phyloP scores from a whole-genome alignment of 2,329 filamentous ascomycete genomes.

The Neospermospora avenae region DNA sequence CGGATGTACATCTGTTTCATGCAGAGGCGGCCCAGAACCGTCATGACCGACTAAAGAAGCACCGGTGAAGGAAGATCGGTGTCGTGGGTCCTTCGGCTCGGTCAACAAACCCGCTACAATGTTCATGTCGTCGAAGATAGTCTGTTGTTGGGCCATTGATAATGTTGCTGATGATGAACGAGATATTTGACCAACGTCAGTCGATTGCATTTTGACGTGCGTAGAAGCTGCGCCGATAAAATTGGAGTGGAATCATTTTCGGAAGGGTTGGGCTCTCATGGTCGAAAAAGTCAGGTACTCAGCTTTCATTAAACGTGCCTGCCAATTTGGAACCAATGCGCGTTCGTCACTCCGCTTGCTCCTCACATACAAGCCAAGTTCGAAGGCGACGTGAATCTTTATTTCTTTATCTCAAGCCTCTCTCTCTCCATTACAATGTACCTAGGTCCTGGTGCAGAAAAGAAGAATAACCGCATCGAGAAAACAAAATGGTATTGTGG shows the following conservation, averaged over 20 bases:
- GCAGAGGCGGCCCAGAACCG: constrained; percentile 4
- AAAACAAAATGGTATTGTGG: constrained; percentile 21
- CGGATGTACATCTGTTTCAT: not conserved
- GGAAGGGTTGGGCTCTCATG: not conserved
- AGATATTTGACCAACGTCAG: constrained; percentile 23
- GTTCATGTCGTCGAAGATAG: constrained; percentile 23
- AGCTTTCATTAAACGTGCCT: constrained; percentile 4
- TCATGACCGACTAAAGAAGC: constrained; percentile 6
- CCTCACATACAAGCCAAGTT: not conserved
- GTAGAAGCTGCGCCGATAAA: constrained; percentile 6
- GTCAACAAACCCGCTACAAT: constrained; percentile 29
- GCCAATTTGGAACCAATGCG: not conserved
- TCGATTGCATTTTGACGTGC: constrained; percentile 33
- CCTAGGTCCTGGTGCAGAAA: not conserved
- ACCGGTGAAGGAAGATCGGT: constrained; percentile 20
- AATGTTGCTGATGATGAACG: constrained; percentile 30
- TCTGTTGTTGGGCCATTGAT: constrained; percentile 19
- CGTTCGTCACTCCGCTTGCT: not conserved
- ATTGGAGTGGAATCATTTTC: not conserved
- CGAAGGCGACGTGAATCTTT: not conserved
- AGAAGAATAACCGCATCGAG: not conserved
- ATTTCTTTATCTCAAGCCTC: not conserved
- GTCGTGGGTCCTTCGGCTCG: constrained; percentile 20
- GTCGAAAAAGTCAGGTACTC: not conserved
- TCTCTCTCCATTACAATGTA: constrained; percentile 1